Base-by-base conservation (phyloP, 140 eudicot genomes). In the Bidens hawaiensis region DNA sequence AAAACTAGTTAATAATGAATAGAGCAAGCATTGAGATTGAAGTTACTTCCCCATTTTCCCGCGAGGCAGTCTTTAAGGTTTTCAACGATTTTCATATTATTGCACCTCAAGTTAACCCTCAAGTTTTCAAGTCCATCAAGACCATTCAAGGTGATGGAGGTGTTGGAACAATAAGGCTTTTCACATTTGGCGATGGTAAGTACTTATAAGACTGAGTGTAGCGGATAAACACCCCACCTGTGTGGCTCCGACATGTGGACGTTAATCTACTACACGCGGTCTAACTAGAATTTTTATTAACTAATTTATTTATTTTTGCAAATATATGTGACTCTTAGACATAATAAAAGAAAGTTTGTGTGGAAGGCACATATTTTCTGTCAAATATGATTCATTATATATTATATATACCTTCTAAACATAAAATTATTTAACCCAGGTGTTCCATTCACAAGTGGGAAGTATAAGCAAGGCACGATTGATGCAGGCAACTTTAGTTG, bases 71-170 rank as follows among this genome's bases (percentile, higher is more conserved):
- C 45, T 75, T 50, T 26, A 52, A 67, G 24, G 54, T 61, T 2
- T 21, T 75, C 27, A 17, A 24, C 10, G 62, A 69, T 15, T 47
- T 60, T 6, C 57, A 76, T 21, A 46, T 24, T 3, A 47, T 69
- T 17, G 56, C 74, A 7, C 72, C 81, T 4, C 57, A 69, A 47
- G 31, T 64, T 6, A 30, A 47, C 34, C 81, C 81, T 15, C 64
- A 69, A 9, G 27, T 47, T 54, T 43, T 62, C 57, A 64, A 76
- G 43, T 53, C 56, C 64, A 47, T 76, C 24, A 40, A 46, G 1
- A 45, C 65, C 2, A 4, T 69, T 0, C 45, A 76, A 64, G 76
- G 81, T 1, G 69, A 76, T 62, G 76, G 81, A 22, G 76, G 81
- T 8, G 68, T 50, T 38, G 76, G 76, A 68, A 68, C 76, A 16